phyloP scores from a whole-genome alignment of 192 early-diverging fungal species.

The Kickxella alabastrina region DNA sequence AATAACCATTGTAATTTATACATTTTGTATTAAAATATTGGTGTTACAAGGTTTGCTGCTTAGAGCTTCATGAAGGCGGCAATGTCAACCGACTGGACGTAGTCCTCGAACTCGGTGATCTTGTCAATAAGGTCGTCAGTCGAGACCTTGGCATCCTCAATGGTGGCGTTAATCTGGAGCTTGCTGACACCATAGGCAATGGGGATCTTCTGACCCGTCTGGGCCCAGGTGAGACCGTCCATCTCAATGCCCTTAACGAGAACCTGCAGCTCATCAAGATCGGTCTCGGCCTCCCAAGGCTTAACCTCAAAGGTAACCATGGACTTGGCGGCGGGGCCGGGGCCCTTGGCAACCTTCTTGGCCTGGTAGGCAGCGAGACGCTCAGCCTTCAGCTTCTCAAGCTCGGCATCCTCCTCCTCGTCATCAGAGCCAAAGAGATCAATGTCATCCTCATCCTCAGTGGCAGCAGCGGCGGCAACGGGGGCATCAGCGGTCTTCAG shows the following conservation, averaged over 20 bases:
- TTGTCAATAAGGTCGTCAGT: constrained; percentile 78
- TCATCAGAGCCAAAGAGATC: constrained; percentile 96
- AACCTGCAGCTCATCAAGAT: constrained; percentile 72
- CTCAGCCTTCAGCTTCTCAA: constrained; percentile 81
- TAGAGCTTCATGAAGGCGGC: constrained; percentile 90
- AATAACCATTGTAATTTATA: too few relatives aligned
- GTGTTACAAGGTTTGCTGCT: too few relatives aligned
- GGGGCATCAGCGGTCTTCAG: constrained; percentile 52
- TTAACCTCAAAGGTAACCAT: constrained; percentile 90
- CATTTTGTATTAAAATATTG: too few relatives aligned
- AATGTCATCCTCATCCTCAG: constrained; percentile 71
- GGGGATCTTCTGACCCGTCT: constrained; percentile 65
- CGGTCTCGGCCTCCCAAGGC: constrained; percentile 98
- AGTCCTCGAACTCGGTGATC: constrained; percentile 78
- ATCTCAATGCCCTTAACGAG: constrained; percentile 70
- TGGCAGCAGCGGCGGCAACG: constrained; percentile 55
- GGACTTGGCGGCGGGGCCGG: constrained; percentile 86
- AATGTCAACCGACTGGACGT: constrained; percentile 89
- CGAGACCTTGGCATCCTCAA: constrained; percentile 91
- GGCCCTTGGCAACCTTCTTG: constrained; percentile 85
- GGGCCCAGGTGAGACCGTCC: constrained; percentile 91
- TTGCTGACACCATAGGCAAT: constrained; percentile 97
- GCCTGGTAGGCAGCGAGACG: constrained; percentile 86
- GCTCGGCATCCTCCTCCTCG: constrained; percentile 84
- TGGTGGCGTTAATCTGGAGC: constrained; percentile 87